These are phyloP conservation scores for Salix udensis DNA, from an alignment of 345 rosid species.

Conservation along the genomic window DNA sequence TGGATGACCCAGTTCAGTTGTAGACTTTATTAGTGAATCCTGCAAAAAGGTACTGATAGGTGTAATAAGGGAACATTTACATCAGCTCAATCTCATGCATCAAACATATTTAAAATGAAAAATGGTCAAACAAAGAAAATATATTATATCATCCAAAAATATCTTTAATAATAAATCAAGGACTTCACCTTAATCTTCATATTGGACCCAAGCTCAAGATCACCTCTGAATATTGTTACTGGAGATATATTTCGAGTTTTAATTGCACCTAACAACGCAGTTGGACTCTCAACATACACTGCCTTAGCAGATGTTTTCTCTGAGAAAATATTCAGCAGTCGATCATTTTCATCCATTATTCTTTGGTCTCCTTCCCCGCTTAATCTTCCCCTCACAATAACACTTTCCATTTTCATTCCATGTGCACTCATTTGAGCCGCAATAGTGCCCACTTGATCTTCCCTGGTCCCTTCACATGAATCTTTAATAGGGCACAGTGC, in stretches of 20 bases:
- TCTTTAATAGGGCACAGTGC: conserved; percentile 70
- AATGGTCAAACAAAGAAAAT: neutral
- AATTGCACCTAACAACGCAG: conserved; percentile 72
- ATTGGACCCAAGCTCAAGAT: conserved; percentile 63
- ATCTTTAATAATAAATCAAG: neutral
- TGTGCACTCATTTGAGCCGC: conserved; percentile 58
- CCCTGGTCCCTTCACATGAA: conserved; percentile 72
- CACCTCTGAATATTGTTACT: conserved; percentile 80
- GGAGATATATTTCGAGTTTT: conserved; percentile 70
- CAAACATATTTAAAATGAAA: neutral
- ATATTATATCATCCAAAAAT: neutral
- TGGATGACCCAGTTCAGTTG: too few species aligned
- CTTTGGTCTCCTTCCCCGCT: conserved; percentile 32
- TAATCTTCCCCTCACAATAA: conserved; percentile 49
- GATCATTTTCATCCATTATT: conserved; percentile 65
- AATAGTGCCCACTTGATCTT: conserved; percentile 69
- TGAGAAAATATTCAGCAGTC: conserved; percentile 60
- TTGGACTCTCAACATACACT: conserved; percentile 61
- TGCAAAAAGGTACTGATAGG: neutral
- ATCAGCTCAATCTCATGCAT: neutral
- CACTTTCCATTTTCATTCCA: conserved; percentile 69
- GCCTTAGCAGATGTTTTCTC: conserved; percentile 48
- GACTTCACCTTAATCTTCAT: conserved; percentile 79
- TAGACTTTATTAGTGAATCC: neutral
- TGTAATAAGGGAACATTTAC: neutral